Percentiles rank a stretch among this genome's conserved stretches.
phyloP scores from a whole-genome alignment of 257 asterid genomes.

The Voacanga thouarsii region DNA sequence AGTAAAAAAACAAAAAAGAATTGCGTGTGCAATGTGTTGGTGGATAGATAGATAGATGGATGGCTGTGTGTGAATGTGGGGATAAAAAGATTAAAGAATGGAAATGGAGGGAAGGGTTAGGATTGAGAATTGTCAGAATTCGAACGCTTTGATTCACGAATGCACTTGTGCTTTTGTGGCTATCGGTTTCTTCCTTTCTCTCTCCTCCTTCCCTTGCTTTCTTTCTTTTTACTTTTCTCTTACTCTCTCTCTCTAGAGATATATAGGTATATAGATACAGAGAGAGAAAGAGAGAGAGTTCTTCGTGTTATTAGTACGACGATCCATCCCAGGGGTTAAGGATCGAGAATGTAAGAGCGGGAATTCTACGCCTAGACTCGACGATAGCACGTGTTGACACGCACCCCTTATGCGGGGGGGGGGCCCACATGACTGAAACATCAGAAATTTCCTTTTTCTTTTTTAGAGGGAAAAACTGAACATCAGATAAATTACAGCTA shows the following conservation, averaged over 20 bases:
- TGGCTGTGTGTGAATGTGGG: background rate
- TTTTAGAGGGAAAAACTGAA: too few relatives aligned
- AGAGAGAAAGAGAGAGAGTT: background rate
- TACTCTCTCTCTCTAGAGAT: constrained; percentile 7
- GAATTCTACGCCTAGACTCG: background rate
- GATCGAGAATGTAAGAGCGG: background rate
- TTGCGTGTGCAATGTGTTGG: constrained; percentile 6
- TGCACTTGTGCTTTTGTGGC: constrained; percentile 12
- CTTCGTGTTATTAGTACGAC: constrained; percentile 19
- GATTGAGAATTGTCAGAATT: constrained; percentile 23
- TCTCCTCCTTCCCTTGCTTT: background rate
- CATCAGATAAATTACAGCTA: too few relatives aligned
- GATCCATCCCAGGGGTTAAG: constrained; percentile 7
- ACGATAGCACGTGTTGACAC: background rate
- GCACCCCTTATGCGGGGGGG: background rate
- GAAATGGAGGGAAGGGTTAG: constrained; percentile 15
- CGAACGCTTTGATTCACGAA: constrained; percentile 15
- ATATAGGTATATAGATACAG: background rate
- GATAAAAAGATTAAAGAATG: constrained; percentile 21
- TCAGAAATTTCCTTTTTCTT: background rate
- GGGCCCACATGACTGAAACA: background rate
- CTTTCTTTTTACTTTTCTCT: background rate
- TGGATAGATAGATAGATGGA: background rate
- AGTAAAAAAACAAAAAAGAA: constrained; percentile 6
- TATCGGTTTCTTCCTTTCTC: constrained; percentile 11